Conservation (phyloP, 2,329 filamentous ascomycete genomes). For the Hypomyces rosellus region DNA sequence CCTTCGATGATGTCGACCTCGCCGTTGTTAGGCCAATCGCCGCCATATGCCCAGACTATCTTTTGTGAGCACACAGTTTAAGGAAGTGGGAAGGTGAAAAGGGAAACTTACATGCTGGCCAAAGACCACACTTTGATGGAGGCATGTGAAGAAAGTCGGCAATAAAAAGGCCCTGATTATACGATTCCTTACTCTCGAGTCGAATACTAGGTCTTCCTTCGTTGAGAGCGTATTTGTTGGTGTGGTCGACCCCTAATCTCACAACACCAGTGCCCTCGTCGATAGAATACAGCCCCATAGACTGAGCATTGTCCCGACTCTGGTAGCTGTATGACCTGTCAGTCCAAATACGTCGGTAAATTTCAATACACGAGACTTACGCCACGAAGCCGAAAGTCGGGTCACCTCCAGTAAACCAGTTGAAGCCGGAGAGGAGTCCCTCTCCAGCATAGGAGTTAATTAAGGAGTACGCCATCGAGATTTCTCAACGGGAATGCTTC, state of each 20-base stretch:
- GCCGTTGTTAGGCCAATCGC: conserved; percentile 55
- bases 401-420: conserved; percentile 47
- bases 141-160: conserved; percentile 71
- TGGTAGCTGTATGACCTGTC: conserved; percentile 35
- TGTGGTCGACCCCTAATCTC: conserved; percentile 40
- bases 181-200: conserved; percentile 57
- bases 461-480: conserved; percentile 35
- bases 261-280: conserved; percentile 36
- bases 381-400: conserved; percentile 62
- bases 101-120: conserved; percentile 58
- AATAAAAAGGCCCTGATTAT: conserved; percentile 62
- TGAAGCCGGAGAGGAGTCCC: conserved; percentile 41
- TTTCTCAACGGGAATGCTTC: neutral
- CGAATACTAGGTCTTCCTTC: conserved; percentile 55
- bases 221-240: conserved; percentile 29
- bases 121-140: conserved; percentile 60
- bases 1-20: conserved; percentile 69
- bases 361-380: conserved; percentile 38
- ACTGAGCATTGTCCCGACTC: conserved; percentile 32
- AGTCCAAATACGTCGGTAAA: neutral
- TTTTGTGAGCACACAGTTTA: conserved; percentile 4
- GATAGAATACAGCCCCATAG: conserved; percentile 35
- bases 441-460: conserved; percentile 36
- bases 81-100: neutral
- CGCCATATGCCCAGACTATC: conserved; percentile 47